These are phyloP conservation scores for Scenedesmus sp. DNA, from an alignment of 163 green algal species.

Conservation along the genomic window DNA sequence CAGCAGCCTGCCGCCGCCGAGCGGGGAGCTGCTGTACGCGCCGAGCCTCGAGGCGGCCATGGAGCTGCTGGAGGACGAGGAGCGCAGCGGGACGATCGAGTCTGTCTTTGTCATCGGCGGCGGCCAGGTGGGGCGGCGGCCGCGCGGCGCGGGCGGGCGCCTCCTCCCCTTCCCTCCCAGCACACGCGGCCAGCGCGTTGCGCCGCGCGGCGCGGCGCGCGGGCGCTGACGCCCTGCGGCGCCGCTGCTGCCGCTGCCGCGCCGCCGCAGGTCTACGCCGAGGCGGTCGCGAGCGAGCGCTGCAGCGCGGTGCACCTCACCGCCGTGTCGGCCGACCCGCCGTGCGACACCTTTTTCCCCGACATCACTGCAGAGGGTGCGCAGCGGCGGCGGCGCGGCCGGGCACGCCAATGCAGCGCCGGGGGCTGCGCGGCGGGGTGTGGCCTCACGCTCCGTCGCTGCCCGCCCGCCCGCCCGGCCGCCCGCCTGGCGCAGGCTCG, in stretches of 20 bases:
- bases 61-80: slow-evolving; percentile 61
- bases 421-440: too few relatives aligned
- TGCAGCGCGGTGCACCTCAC: slow-evolving; percentile 94
- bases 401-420: not conserved
- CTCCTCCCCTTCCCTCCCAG: too few relatives aligned
- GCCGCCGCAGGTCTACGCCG: slow-evolving; percentile 73
- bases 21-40: slow-evolving; percentile 53
- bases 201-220: too few relatives aligned
- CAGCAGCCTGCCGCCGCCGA: not conserved
- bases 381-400: not conserved
- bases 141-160: too few relatives aligned
- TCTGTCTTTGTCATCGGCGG: slow-evolving; percentile 97
- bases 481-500: slow-evolving; percentile 12
- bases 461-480: not conserved
- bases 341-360: slow-evolving; percentile 96
- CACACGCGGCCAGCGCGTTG: too few relatives aligned
- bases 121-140: slow-evolving; percentile 67
- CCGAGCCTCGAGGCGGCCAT: slow-evolving; percentile 84
- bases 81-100: slow-evolving; percentile 72
- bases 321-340: slow-evolving; percentile 65
- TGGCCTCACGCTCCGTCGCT: not conserved
- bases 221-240: not conserved
- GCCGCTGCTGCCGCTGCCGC: too few relatives aligned
- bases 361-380: slow-evolving; percentile 60
- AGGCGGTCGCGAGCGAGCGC: slow-evolving; percentile 72